phyloP scores from a whole-genome alignment of 148 eudicot species.

The Polygonum maritimum region DNA sequence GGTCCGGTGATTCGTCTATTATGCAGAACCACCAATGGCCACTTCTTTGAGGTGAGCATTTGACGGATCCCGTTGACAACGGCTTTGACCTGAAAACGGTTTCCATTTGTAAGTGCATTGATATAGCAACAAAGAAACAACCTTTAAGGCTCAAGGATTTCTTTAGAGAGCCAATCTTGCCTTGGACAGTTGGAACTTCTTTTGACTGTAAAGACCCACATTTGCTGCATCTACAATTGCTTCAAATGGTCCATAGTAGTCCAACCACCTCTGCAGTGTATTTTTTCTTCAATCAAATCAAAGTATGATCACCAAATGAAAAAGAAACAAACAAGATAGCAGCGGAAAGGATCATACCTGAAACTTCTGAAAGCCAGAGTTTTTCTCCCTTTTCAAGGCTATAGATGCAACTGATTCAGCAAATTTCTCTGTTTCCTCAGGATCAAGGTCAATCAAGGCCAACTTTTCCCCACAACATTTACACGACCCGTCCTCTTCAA shows the following conservation, averaged over 20 bases:
- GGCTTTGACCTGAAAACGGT: slow-evolving; percentile 51
- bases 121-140: neutral
- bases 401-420: slow-evolving; percentile 83
- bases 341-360: slow-evolving; percentile 41
- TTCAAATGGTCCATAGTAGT: slow-evolving; percentile 84
- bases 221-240: slow-evolving; percentile 92
- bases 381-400: slow-evolving; percentile 55
- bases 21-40: slow-evolving; percentile 79
- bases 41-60: slow-evolving; percentile 65
- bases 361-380: slow-evolving; percentile 72
- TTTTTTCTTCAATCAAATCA: slow-evolving; percentile 11
- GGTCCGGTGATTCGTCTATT: slow-evolving; percentile 59
- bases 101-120: neutral
- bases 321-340: neutral
- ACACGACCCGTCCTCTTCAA: slow-evolving; percentile 61
- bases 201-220: slow-evolving; percentile 66
- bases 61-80: slow-evolving; percentile 78
- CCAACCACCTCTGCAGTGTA: slow-evolving; percentile 71
- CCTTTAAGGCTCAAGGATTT: neutral
- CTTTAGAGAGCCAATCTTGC: slow-evolving; percentile 26
- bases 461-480: slow-evolving; percentile 68
- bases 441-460: slow-evolving; percentile 83
- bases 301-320: neutral
- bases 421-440: slow-evolving; percentile 71
- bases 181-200: slow-evolving; percentile 59